phyloP scores from a whole-genome alignment of 2,329 filamentous ascomycete genomes.

The Aurifilum marmelostoma region DNA sequence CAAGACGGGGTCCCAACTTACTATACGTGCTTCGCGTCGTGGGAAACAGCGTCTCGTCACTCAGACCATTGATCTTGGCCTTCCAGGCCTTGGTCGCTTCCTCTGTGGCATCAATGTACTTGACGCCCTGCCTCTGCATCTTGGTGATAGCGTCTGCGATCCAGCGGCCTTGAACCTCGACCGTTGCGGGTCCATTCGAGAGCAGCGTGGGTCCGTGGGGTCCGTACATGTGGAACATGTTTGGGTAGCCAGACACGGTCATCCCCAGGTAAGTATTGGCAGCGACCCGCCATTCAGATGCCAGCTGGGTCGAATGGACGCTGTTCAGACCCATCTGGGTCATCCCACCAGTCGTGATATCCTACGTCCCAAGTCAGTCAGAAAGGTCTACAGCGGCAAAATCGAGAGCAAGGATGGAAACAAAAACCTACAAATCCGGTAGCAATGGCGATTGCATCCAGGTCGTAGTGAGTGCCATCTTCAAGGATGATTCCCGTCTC shows the following conservation, averaged over 20 bases:
- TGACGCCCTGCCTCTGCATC: slow-evolving; percentile 49
- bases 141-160: slow-evolving; percentile 54
- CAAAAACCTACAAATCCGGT: slow-evolving; percentile 49
- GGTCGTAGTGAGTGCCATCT: slow-evolving; percentile 46
- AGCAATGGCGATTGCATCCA: slow-evolving; percentile 49
- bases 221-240: slow-evolving; percentile 59
- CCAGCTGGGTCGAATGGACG: slow-evolving; percentile 42
- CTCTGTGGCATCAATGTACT: slow-evolving; percentile 52
- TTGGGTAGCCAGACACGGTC: slow-evolving; percentile 49
- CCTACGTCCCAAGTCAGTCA: slow-evolving; percentile 4
- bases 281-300: slow-evolving; percentile 47
- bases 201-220: slow-evolving; percentile 60
- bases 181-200: slow-evolving; percentile 57
- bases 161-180: slow-evolving; percentile 61
- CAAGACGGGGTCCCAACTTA: slow-evolving; percentile 34
- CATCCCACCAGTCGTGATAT: slow-evolving; percentile 39
- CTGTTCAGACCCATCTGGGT: slow-evolving; percentile 50
- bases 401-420: not conserved
- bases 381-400: not conserved
- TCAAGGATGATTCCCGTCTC: slow-evolving; percentile 45
- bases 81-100: slow-evolving; percentile 55
- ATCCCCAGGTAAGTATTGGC: slow-evolving; percentile 50
- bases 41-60: slow-evolving; percentile 52
- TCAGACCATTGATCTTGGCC: slow-evolving; percentile 49
- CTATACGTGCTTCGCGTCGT: slow-evolving; percentile 47